A percentile compares a stretch with the other conserved stretches of the same genome.
Conservation (phyloP, 2,329 filamentous ascomycete genomes). For the Fusarium hostae region DNA sequence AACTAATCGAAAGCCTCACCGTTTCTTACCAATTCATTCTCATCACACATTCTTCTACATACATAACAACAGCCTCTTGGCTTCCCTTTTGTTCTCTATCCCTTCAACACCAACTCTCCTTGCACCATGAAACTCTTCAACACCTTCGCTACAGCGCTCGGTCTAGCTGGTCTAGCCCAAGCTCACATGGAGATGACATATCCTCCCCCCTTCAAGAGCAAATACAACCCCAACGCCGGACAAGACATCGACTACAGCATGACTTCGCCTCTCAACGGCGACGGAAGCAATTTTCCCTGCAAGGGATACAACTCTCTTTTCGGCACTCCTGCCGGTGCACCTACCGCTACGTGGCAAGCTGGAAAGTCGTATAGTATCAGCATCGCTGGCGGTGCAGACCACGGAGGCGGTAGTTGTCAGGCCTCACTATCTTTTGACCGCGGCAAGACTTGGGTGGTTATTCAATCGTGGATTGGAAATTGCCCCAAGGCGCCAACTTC, state of each 20-base stretch:
- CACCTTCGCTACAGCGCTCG: slow-evolving; percentile 52
- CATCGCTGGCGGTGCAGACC: slow-evolving; percentile 69
- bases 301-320: slow-evolving; percentile 68
- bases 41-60: slow-evolving; percentile 5
- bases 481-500: slow-evolving; percentile 58
- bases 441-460: slow-evolving; percentile 74
- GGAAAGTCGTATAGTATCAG: slow-evolving; percentile 72
- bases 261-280: slow-evolving; percentile 70
- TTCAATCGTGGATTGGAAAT: slow-evolving; percentile 65
- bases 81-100: background rate
- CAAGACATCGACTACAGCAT: slow-evolving; percentile 75
- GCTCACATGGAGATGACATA: slow-evolving; percentile 67
- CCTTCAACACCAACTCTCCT: background rate
- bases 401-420: slow-evolving; percentile 80
- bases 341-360: slow-evolving; percentile 69
- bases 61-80: background rate
- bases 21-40: background rate
- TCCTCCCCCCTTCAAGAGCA: slow-evolving; percentile 63
- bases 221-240: slow-evolving; percentile 58
- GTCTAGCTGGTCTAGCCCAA: slow-evolving; percentile 54
- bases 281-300: slow-evolving; percentile 78
- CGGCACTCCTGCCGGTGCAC: slow-evolving; percentile 59
- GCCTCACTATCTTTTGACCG: slow-evolving; percentile 78
- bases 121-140: slow-evolving; percentile 23
- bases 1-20: slow-evolving; percentile 3